Percentiles rank a stretch among this genome's conserved stretches.
Conservation (phyloP, 2,329 filamentous ascomycete genomes). For the Phaeosphaeria sp. region DNA sequence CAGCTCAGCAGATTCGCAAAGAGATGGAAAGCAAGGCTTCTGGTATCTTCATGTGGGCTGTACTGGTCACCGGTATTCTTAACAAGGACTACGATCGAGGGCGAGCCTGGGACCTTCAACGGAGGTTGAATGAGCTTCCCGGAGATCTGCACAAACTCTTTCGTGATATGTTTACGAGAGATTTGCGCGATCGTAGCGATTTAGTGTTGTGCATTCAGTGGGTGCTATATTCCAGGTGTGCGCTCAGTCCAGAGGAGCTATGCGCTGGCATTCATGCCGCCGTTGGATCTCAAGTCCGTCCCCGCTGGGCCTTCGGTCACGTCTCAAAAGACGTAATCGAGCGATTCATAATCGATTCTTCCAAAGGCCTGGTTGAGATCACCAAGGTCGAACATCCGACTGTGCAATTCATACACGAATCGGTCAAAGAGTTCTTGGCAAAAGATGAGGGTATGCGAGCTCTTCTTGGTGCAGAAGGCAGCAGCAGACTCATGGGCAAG, state of each 20-base stretch:
- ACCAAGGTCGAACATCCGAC: slow-evolving; percentile 18
- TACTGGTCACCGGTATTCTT: slow-evolving; percentile 47
- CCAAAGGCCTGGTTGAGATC: slow-evolving; percentile 27
- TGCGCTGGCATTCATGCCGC: slow-evolving; percentile 19
- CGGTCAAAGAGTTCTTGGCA: slow-evolving; percentile 48
- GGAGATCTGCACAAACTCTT: slow-evolving; percentile 58
- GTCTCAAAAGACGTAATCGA: slow-evolving; percentile 14
- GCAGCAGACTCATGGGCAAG: too few relatives aligned
- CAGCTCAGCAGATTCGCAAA: slow-evolving; percentile 26
- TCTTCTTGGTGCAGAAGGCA: too few relatives aligned
- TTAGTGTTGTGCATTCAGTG: slow-evolving; percentile 24
- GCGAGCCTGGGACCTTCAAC: slow-evolving; percentile 34
- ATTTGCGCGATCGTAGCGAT: slow-evolving; percentile 35
- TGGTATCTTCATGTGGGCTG: slow-evolving; percentile 54
- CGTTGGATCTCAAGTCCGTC: slow-evolving; percentile 2
- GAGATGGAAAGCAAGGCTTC: slow-evolving; percentile 48
- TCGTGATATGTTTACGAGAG: slow-evolving; percentile 50
- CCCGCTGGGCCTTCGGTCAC: slow-evolving; percentile 17
- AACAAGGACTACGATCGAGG: slow-evolving; percentile 50
- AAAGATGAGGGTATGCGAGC: too few relatives aligned
- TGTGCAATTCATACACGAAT: slow-evolving; percentile 40
- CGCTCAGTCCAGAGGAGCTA: slow-evolving; percentile 21
- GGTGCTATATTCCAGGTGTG: slow-evolving; percentile 24
- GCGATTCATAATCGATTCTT: slow-evolving; percentile 24
- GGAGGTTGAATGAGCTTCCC: slow-evolving; percentile 51